A percentile compares a stretch with the other conserved stretches of the same genome.
These are phyloP conservation scores for Podospora appendiculata DNA, from an alignment of 495 filamentous ascomycete genomes.

Conservation along the genomic window DNA sequence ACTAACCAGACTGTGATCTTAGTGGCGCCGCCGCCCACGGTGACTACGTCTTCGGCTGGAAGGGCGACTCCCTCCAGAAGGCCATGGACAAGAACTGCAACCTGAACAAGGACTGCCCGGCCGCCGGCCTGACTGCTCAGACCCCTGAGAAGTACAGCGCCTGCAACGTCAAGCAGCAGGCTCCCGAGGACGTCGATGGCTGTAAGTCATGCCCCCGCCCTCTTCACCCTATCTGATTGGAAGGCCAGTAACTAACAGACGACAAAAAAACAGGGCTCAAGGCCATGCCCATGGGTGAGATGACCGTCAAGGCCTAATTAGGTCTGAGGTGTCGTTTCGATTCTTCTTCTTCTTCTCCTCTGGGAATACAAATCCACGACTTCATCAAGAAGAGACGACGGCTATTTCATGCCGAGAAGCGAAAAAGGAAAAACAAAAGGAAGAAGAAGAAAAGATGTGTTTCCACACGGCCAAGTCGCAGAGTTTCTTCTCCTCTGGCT, in stretches of 20 bases:
- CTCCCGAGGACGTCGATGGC: conserved; percentile 43
- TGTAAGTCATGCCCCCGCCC: conserved; percentile 13
- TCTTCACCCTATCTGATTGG: too few relatives aligned
- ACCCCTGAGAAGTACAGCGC: conserved; percentile 36
- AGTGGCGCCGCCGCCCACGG: conserved; percentile 52
- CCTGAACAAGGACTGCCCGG: conserved; percentile 40
- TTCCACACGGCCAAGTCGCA: too few relatives aligned
- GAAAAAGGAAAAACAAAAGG: too few relatives aligned
- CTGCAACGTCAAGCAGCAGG: conserved; percentile 40
- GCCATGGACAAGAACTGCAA: conserved; percentile 56
- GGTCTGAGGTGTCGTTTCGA: not conserved
- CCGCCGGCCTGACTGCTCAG: conserved; percentile 38
- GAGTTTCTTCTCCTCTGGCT: too few relatives aligned
- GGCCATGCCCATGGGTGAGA: conserved; percentile 44
- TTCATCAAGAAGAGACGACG: too few relatives aligned
- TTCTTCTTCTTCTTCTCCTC: too few relatives aligned
- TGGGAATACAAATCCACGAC: too few relatives aligned
- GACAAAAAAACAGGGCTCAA: conserved; percentile 20
- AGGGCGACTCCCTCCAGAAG: conserved; percentile 53
- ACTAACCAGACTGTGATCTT: not conserved
- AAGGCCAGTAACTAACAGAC: too few relatives aligned
- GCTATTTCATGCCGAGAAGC: too few relatives aligned
- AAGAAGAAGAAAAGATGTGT: too few relatives aligned
- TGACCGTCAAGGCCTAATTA: conserved; percentile 41
- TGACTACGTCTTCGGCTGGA: conserved; percentile 78